These are phyloP conservation scores for Apiospora malaysiana DNA, from an alignment of 2,329 filamentous ascomycete species.

Conservation along the genomic window DNA sequence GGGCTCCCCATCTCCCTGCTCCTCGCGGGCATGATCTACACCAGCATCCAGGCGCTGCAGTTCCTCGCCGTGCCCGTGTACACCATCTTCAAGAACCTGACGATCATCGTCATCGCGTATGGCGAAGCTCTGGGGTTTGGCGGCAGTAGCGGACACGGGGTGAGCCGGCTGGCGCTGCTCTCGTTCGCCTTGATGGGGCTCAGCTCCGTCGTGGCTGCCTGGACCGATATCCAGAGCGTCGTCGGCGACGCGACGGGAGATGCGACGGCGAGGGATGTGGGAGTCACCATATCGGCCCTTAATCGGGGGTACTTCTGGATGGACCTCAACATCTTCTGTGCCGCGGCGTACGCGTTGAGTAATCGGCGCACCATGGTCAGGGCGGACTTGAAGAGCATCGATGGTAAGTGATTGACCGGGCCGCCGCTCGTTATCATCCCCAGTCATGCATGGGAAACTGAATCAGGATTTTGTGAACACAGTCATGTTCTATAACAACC, in stretches of 20 bases:
- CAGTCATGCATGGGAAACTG: constrained; percentile 13
- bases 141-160: too few species aligned
- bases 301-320: constrained; percentile 98
- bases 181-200: constrained; percentile 97
- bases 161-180: constrained; percentile 84
- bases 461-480: constrained; percentile 37
- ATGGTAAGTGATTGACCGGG: constrained; percentile 75
- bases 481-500: constrained; percentile 99
- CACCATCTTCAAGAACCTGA: constrained; percentile 99
- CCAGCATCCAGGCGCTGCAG: constrained; percentile 92
- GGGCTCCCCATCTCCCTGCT: constrained; percentile 95
- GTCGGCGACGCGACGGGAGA: constrained; percentile 51
- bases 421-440: not conserved
- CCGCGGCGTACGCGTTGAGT: constrained; percentile 83
- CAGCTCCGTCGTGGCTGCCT: constrained; percentile 92
- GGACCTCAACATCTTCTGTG: constrained; percentile 95
- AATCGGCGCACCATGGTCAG: constrained; percentile 97
- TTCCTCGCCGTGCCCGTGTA: constrained; percentile 98
- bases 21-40: constrained; percentile 99
- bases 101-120: constrained; percentile 97
- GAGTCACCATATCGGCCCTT: constrained; percentile 75
- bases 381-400: constrained; percentile 99
- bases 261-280: too few species aligned
- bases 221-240: constrained; percentile 80
- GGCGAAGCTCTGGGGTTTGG: constrained; percentile 97